Evolutionary conservation across 768 basidiomycete species (phyloP).

Genomic region (Cubamyces sp.): DNA sequence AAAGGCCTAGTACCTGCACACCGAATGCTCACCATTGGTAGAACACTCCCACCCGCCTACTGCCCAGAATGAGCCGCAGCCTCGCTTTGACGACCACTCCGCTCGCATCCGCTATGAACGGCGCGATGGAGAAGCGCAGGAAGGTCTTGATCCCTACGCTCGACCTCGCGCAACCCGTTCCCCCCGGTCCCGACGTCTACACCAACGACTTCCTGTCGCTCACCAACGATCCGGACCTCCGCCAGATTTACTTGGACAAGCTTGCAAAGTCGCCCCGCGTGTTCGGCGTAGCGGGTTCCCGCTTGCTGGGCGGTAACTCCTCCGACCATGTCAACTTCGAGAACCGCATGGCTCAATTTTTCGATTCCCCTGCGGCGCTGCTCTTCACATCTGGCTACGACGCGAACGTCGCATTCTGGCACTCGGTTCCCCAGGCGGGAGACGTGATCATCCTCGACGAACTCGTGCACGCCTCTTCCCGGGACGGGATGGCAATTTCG

Average conservation of each 20-base stretch:
- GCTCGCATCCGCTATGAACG: conserved; percentile 6
- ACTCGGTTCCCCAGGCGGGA: conserved; percentile 44
- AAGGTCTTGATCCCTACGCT: conserved; percentile 3
- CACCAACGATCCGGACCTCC: conserved; percentile 39
- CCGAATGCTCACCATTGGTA: background rate
- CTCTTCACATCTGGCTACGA: conserved; percentile 58
- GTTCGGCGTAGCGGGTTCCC: conserved; percentile 54
- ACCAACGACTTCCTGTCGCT: conserved; percentile 59
- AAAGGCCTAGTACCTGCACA: too few species aligned
- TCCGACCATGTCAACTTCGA: conserved; percentile 47
- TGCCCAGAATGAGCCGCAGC: conserved; percentile 5
- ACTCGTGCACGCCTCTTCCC: conserved; percentile 53
- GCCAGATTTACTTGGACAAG: conserved; percentile 37
- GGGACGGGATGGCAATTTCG: conserved; percentile 54
- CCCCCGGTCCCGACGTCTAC: conserved; percentile 39
- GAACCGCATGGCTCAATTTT: conserved; percentile 41
- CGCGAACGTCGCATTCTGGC: conserved; percentile 55
- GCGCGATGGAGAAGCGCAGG: conserved; percentile 4
- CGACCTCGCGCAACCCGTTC: conserved; percentile 18
- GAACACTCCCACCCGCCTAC: background rate
- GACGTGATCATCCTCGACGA: conserved; percentile 59
- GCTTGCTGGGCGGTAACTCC: conserved; percentile 49
- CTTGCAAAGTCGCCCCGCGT: conserved; percentile 32
- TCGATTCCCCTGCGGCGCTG: conserved; percentile 45
- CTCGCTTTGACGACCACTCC: conserved; percentile 3